Conservation (phyloP, 805 yeast species). For the Hanseniaspora meyeri region DNA sequence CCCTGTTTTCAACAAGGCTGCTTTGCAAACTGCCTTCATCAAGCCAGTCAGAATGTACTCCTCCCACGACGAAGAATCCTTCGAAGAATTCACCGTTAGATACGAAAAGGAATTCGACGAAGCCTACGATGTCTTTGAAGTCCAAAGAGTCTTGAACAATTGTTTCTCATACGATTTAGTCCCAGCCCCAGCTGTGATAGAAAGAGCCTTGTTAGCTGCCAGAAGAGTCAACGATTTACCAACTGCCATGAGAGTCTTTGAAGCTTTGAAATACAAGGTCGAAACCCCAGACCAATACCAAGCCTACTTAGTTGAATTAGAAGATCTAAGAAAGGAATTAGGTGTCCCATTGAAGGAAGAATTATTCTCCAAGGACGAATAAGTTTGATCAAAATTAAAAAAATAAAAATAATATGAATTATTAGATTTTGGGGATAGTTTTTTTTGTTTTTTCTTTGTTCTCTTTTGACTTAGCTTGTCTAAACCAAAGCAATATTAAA, state of each 20-base stretch:
- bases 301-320: conserved; percentile 90
- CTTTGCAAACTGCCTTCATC: conserved; percentile 4
- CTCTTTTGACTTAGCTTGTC: too few relatives aligned
- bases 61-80: conserved; percentile 78
- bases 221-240: conserved; percentile 99
- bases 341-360: conserved; percentile 91
- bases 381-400: background rate
- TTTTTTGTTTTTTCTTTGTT: too few relatives aligned
- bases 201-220: conserved; percentile 91
- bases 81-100: conserved; percentile 83
- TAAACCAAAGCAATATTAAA: too few relatives aligned
- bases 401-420: background rate
- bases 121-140: conserved; percentile 78
- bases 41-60: conserved; percentile 56
- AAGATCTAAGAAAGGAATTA: conserved; percentile 79
- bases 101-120: conserved; percentile 93
- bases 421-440: background rate
- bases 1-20: conserved; percentile 13
- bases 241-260: conserved; percentile 96
- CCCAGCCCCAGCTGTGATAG: conserved; percentile 93
- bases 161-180: conserved; percentile 97
- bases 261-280: conserved; percentile 91
- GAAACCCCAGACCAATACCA: conserved; percentile 87
- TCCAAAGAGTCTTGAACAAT: conserved; percentile 90
- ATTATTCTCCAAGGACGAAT: conserved; percentile 37